Evolutionary conservation across 805 yeast species (phyloP).

Genomic region (Torulaspora maleeae): DNA sequence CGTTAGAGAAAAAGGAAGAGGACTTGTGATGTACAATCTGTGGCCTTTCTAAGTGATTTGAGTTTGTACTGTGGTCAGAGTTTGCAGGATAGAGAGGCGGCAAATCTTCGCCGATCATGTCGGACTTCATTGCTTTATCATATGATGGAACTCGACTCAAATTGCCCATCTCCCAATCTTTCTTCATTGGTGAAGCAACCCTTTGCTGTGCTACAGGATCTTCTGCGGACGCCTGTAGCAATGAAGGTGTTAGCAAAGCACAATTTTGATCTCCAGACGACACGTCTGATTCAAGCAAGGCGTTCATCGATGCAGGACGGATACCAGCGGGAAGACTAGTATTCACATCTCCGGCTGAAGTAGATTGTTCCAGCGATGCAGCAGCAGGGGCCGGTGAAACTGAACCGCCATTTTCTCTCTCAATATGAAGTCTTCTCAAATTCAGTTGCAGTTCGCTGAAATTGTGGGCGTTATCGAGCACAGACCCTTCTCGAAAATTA

Average conservation of each 20-base stretch:
- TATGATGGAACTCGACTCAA: conserved; percentile 81
- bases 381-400: neutral
- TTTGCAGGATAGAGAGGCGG: conserved; percentile 60
- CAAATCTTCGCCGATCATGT: conserved; percentile 45
- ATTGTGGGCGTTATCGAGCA: conserved; percentile 25
- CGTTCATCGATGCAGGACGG: neutral
- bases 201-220: conserved; percentile 42
- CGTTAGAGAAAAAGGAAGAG: conserved; percentile 18
- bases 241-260: conserved; percentile 44
- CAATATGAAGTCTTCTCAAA: conserved; percentile 18
- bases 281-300: neutral
- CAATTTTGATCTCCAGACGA: conserved; percentile 3
- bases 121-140: conserved; percentile 64
- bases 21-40: conserved; percentile 28
- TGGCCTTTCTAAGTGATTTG: conserved; percentile 26
- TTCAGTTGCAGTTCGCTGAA: conserved; percentile 33
- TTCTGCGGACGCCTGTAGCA: conserved; percentile 54
- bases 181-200: conserved; percentile 21
- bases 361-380: neutral
- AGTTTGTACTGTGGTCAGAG: neutral
- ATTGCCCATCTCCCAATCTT: conserved; percentile 41
- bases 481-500: conserved; percentile 24
- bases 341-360: neutral
- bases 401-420: conserved; percentile 12
- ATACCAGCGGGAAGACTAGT: neutral